Base-by-base conservation (phyloP, 371 early-diverging fungal genomes). In the Syncephalastrum sp. region DNA sequence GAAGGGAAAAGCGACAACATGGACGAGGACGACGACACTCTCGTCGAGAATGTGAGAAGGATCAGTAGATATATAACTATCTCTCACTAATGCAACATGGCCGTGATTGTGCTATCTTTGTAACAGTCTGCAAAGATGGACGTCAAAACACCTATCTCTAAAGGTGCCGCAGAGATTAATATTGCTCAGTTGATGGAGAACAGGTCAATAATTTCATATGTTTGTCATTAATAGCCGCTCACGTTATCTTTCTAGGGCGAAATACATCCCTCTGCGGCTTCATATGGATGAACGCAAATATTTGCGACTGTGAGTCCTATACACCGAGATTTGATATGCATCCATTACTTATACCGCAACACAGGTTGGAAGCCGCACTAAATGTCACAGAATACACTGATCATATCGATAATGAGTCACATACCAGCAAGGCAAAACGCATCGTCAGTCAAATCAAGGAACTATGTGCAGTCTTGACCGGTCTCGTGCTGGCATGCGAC, bases 401-500 rank as follows among this genome's bases (percentile, higher is more conserved):
- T 74, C 93, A 93, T 64, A 88, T 97, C 58, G 98, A 98, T 63
- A 85, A 94, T 54, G 74, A 91, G 19, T 81, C 85, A n/a, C 87
- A 88, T 64, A 79, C 86, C 25, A 90, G 81, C 79, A 95, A 94
- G 67, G 64, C 87, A 17, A 92, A 89, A 69, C 87, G 97, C n/a
- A 91, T 94, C 25, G 93, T 98, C 2, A 81, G 81, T 42, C 98
- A 97, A 73, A 96, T 98, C 71, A 89, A 90, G 57, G 97, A 97
- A 59, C 77, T 97, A 27, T 98, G 98, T 67, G 89, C 94, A 15
- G 92, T 95, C 43, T 77, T 98, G 46, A 90, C 92, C 8, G 98
- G 98, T 15, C 80, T 97, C 6, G 87, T 93, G 38, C 74, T 89
- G 29, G 88, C 89, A 45, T 85, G 89, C 47, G 91, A 93, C 65